A percentile compares a stretch with the other conserved stretches of the same genome.
phyloP scores from a whole-genome alignment of 2,329 filamentous ascomycete genomes.

The Metarhizium sp. region DNA sequence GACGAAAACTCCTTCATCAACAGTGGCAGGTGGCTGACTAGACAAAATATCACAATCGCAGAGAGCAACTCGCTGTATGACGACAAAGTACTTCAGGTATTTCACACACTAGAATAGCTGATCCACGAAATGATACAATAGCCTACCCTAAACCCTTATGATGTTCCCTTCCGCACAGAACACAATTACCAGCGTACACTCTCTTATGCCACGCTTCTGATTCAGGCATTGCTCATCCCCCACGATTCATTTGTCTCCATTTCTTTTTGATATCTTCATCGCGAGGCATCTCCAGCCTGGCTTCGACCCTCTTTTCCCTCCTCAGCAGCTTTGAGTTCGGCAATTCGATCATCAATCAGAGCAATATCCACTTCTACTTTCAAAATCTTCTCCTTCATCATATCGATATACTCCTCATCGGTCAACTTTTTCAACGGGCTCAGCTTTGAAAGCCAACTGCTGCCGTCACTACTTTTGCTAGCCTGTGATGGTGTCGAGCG shows the following conservation, averaged over 20 bases:
- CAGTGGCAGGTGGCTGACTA: too few relatives aligned
- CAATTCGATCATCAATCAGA: slow-evolving; percentile 67
- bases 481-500: slow-evolving; percentile 15
- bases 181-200: too few relatives aligned
- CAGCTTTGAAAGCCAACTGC: slow-evolving; percentile 49
- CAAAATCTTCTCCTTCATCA: slow-evolving; percentile 63
- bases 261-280: neutral
- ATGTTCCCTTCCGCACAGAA: too few relatives aligned
- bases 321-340: slow-evolving; percentile 17
- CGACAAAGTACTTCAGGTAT: too few relatives aligned
- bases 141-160: too few relatives aligned
- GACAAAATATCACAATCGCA: too few relatives aligned
- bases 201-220: too few relatives aligned
- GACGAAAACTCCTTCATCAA: too few relatives aligned
- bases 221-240: too few relatives aligned
- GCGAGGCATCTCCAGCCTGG: neutral
- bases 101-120: too few relatives aligned
- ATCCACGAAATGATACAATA: too few relatives aligned
- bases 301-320: neutral
- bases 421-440: slow-evolving; percentile 61
- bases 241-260: neutral
- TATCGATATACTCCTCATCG: slow-evolving; percentile 62
- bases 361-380: slow-evolving; percentile 68
- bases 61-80: too few relatives aligned
- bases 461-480: slow-evolving; percentile 23